Conservation (phyloP, 2,329 filamentous ascomycete species). For the Colletotrichum chlorophyti region DNA sequence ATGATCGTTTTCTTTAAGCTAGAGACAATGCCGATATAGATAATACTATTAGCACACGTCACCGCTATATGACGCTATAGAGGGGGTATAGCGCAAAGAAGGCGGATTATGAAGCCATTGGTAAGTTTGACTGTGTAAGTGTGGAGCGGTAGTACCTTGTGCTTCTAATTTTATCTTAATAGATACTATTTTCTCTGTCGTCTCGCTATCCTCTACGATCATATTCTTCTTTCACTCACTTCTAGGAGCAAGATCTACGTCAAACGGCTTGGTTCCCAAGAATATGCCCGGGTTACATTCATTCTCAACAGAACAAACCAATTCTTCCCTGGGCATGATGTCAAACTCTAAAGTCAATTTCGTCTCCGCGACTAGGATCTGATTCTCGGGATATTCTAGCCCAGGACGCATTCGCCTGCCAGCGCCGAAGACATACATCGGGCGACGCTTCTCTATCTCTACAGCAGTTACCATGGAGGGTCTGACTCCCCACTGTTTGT, state of each 20-base stretch:
- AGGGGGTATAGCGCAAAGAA: no score
- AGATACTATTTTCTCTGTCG: not conserved
- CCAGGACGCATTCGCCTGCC: slow-evolving; percentile 56
- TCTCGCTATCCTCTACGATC: slow-evolving; percentile 22
- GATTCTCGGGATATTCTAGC: slow-evolving; percentile 54
- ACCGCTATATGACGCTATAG: no score
- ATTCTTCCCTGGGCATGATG: slow-evolving; percentile 32
- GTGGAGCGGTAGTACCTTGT: no score
- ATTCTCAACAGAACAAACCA: slow-evolving; percentile 35
- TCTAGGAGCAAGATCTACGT: slow-evolving; percentile 31
- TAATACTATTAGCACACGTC: no score
- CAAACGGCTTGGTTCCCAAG: slow-evolving; percentile 30
- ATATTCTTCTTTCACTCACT: slow-evolving; percentile 24
- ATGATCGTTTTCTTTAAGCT: no score
- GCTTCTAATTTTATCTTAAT: not conserved
- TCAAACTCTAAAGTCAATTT: slow-evolving; percentile 58
- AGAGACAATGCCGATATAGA: no score
- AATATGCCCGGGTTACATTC: slow-evolving; percentile 33
- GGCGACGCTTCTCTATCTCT: slow-evolving; percentile 26
- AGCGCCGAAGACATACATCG: slow-evolving; percentile 52
- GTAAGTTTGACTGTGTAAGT: no score
- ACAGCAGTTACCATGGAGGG: slow-evolving; percentile 6
- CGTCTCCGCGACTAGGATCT: slow-evolving; percentile 45
- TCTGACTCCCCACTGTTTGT: slow-evolving; percentile 20
- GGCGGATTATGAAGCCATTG: no score